Base-by-base conservation (phyloP, 2,329 filamentous ascomycete genomes). In the Ramularia endophylla region DNA sequence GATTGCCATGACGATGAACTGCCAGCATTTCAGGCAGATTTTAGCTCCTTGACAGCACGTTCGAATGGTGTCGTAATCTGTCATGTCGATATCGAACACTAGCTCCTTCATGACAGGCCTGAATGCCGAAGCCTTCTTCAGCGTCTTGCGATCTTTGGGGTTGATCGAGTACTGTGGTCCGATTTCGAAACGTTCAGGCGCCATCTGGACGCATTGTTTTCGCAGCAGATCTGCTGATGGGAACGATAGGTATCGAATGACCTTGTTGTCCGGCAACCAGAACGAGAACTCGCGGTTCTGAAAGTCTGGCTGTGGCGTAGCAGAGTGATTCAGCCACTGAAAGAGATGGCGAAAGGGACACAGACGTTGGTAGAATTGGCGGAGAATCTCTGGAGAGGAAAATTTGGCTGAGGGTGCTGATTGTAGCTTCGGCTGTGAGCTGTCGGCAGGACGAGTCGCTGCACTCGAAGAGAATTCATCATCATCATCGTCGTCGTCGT, bases 41-140 rank as follows among this genome's bases (percentile, higher is more conserved):
- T 86, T 94, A 7, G 90, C 87, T 62, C 90, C 89, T 57, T 83
- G 81, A 63, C 92, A 98, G 68, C 92, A 98, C 19, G 89, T 95
- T 54, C 92, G 82, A 51, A 98, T 86, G 52, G 94, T 87, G 62
- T 98, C 92, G 66, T 98, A 98, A 68, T 97, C 92, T 40, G 92
- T 97, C 77, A 98, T 77, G 77, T 98, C 92, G 57, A 98, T 97
- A 83, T 98, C 92, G 65, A 98, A 97, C 56, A 95, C 95, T 28
- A 98, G 71, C 64, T 98, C 92, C 64, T 98, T 98, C 41, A 85
- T 77, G 22, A 95, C 65, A 0, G 92, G 90, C 50, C 83, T 84
- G 69, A 98, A 95, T 7, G 86, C 80, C 35, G 80, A 79, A 27
- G 82, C 77, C 64, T 88, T 90, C 39, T 83, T 80, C 25, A 97